These are phyloP conservation scores for Kodamaea restingae DNA, from an alignment of 805 yeast species.

Conservation along the genomic window DNA sequence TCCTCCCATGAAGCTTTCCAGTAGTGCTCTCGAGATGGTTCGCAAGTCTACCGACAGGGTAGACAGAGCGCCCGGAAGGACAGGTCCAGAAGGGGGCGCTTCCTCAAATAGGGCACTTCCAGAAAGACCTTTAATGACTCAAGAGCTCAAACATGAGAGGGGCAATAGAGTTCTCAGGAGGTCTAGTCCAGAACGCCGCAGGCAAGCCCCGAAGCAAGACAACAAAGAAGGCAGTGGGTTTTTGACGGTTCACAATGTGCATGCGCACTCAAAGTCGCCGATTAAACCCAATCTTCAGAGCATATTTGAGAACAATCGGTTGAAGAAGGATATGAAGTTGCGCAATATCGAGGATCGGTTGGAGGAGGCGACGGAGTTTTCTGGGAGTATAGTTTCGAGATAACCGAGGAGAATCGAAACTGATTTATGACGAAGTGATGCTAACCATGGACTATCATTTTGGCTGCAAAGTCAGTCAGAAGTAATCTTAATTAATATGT, in stretches of 20 bases:
- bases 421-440: no score
- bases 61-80: background rate
- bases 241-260: background rate
- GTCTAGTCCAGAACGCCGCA: conserved; percentile 1
- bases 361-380: conserved; percentile 7
- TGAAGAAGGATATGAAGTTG: conserved; percentile 9
- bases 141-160: background rate
- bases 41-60: background rate
- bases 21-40: background rate
- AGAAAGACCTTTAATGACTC: background rate
- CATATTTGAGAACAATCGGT: conserved; percentile 7
- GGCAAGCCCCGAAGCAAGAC: background rate
- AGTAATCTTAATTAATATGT: no score
- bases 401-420: no score
- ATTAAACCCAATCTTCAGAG: conserved; percentile 5
- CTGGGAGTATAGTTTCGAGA: background rate
- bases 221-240: background rate
- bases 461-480: no score
- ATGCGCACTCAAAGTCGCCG: conserved; percentile 1
- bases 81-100: background rate
- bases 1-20: background rate
- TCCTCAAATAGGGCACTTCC: background rate
- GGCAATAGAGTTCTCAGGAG: background rate
- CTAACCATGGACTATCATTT: no score
- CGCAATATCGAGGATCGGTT: conserved; percentile 8